Percentiles rank a stretch among this genome's conserved stretches.
Conservation (phyloP, 345 rosid genomes). For the Bretschneidera sinensis region DNA sequence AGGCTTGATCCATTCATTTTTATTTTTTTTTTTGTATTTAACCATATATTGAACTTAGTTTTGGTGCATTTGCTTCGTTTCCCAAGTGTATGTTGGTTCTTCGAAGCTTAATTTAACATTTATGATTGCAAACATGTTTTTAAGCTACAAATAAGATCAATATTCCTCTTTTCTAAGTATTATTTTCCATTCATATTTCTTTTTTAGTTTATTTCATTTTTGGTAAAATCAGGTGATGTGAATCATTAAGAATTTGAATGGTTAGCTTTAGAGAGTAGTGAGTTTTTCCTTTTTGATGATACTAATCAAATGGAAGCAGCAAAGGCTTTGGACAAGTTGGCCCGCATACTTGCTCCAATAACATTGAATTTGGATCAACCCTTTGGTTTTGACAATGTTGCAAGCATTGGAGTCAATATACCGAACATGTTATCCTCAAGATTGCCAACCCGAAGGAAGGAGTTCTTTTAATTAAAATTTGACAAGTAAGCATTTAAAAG, state of each 20-base stretch:
- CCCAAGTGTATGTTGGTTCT: too few relatives aligned
- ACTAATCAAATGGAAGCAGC: background rate
- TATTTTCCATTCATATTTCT: too few relatives aligned
- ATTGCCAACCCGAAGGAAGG: background rate
- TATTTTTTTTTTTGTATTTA: too few relatives aligned
- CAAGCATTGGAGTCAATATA: background rate
- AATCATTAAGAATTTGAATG: background rate
- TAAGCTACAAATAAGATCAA: too few relatives aligned
- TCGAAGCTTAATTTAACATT: too few relatives aligned
- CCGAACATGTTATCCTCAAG: background rate
- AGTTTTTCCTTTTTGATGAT: background rate
- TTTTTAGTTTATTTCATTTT: too few relatives aligned
- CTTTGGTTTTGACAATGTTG: background rate
- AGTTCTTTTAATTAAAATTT: slow-evolving; percentile 2
- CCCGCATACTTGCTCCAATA: background rate
- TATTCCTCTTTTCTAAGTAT: too few relatives aligned
- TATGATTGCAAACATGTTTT: too few relatives aligned
- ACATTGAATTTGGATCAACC: background rate
- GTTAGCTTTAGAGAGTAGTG: background rate
- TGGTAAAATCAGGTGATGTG: background rate
- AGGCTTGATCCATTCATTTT: too few relatives aligned
- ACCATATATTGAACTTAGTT: too few relatives aligned
- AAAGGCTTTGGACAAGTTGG: background rate
- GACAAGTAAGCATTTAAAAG: slow-evolving; percentile 12
- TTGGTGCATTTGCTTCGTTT: too few relatives aligned